Evolutionary conservation across 2,329 filamentous ascomycete genomes (phyloP), one percentile per base, ranked within the genome.

Genomic region (Stachybotrys chartarum): DNA sequence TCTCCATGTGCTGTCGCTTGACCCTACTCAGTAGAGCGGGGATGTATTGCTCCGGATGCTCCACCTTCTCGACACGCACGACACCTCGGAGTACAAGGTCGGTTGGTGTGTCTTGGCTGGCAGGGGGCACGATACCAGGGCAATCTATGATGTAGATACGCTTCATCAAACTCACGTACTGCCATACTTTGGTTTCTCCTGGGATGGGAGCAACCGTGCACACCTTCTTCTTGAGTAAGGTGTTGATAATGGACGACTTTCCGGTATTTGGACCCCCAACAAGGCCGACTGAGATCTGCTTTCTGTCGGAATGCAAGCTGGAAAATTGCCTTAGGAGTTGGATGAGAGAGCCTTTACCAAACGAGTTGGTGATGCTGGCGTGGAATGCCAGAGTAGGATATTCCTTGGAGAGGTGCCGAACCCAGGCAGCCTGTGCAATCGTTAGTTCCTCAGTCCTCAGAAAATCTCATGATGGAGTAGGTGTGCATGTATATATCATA

Each of bases 231-330:
- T 91, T 93, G 50, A 91, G 83, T 3, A 99, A 77, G 0, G 93
- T 96, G 75, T 99, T 99, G 75, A 99, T 97, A 62, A 99, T 94
- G 48, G 90, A 94, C 3, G 90, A 96, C 72, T 99, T 99, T 64
- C 94, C 94, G 1, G 90, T 92, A 65, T 97, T 99, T 4, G 94
- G 94, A 61, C 70, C 71, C 51, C 78, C 79, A 62, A 96, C 89
- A 60, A 96, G 82, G 45, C 93, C 93, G 31, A 96, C 91, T 4
- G 89, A 93, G 51, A 99, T 92, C 70, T 99, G 94, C 71, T 97
- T 97, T 57, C 93, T 83, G 59, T 94, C 88, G 46, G 87, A 86
- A 70, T 97, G 93, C 14, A 99, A 80, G 11, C 87, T 85, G 2
- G 90, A 94, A 68, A 97, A 99, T 74, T 99, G 94, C 39, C 93